Base-by-base conservation (phyloP, 331 rosid species). In the Saraca asoca region DNA sequence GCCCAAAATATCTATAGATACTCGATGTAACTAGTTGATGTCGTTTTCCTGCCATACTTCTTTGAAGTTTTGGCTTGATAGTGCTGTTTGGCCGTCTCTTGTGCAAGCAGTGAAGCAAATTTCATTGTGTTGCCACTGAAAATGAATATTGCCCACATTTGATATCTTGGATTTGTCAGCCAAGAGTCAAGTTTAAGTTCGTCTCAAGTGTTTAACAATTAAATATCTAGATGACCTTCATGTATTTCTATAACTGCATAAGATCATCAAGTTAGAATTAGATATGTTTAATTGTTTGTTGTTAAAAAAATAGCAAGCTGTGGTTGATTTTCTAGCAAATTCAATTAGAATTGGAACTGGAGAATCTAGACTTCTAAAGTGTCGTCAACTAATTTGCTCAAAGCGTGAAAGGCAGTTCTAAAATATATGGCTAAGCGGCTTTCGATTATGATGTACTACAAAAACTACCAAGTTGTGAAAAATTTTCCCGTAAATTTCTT, bases 1-100 rank as follows among this genome's bases (percentile, higher is more conserved):
- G 41, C 49, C 71, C 31, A 57, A 75, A 82, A 34, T 18, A 71
- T 68, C 71, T 57, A 15, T 51, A 58, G 69, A 64, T 69, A 43
- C 38, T 16, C 24, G 71, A 73, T 64, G 66, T 42, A 44, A 53
- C 71, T 12, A 46, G 38, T 60, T 16, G 13, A 52, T 59, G 79
- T 62, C 70, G 33, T 67, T 64, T 68, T 58, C 63, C 34, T 44
- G 37, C 37, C 66, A 66, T 62, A 31, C 66, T 43, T 18, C 61
- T 20, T 60, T 24, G 61, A 76, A 50, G 53, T 48, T 46, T 46
- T 12, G 16, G 7, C 10, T 1, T 45, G 52, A 48, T n/a, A 14
- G 15, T 48, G 19, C 0, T n/a, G 52, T 48, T 48, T n/a, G 8
- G 8, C 19, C 52, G 13, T 48, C 52, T 48, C 18, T n/a, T n/a